phyloP scores from a whole-genome alignment of 257 asterid genomes.

The Oldenlandia corymbosa region DNA sequence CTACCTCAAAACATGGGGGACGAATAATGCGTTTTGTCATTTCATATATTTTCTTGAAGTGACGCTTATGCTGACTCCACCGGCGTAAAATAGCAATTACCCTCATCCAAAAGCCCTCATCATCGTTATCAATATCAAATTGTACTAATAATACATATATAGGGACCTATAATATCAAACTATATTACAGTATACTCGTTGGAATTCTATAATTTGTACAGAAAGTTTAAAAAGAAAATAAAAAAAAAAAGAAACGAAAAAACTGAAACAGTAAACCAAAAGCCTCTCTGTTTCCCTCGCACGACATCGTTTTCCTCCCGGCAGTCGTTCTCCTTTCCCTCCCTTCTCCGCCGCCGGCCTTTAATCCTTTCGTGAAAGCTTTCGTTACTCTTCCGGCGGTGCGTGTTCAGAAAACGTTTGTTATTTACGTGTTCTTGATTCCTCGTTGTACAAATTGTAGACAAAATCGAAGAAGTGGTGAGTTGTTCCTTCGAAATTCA shows the following conservation, averaged over 20 bases:
- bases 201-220: not conserved
- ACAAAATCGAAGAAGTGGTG: slow-evolving; percentile 9
- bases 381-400: slow-evolving; percentile 36
- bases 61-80: not conserved
- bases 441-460: slow-evolving; percentile 22
- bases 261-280: slow-evolving; percentile 7
- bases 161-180: too few species aligned
- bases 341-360: slow-evolving; percentile 74
- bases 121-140: not conserved
- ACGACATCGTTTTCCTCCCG: slow-evolving; percentile 53
- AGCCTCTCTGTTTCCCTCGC: slow-evolving; percentile 17
- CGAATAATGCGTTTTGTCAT: too few species aligned
- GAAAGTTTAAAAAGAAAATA: slow-evolving; percentile 3
- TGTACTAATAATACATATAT: too few species aligned
- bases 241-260: too few species aligned
- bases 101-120: not conserved
- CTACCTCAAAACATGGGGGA: too few species aligned
- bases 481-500: not conserved
- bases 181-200: too few species aligned
- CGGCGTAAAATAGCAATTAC: slow-evolving; percentile 10
- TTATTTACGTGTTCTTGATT: slow-evolving; percentile 14
- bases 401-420: slow-evolving; percentile 28
- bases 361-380: slow-evolving; percentile 24
- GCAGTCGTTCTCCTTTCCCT: slow-evolving; percentile 19
- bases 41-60: too few species aligned